These are phyloP conservation scores for Tetrapisispora fleetii DNA, from an alignment of 805 yeast genomes.

Conservation along the genomic window DNA sequence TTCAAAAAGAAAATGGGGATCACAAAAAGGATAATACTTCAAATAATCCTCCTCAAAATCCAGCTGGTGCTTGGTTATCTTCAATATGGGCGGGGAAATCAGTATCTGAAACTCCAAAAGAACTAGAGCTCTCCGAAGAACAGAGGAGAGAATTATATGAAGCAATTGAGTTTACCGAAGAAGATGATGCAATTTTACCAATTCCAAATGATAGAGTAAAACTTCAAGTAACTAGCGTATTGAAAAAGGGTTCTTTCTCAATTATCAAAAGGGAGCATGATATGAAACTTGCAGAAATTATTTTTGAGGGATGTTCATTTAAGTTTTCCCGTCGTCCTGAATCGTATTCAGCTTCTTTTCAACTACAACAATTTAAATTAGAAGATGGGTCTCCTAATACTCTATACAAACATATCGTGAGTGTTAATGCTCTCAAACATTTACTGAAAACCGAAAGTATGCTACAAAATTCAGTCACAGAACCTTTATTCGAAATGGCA, in stretches of 20 bases:
- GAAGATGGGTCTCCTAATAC: slow-evolving; percentile 79
- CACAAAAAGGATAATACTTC: slow-evolving; percentile 2
- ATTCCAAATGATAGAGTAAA: slow-evolving; percentile 65
- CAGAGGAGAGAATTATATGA: slow-evolving; percentile 84
- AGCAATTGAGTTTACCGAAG: slow-evolving; percentile 85
- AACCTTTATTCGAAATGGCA: slow-evolving; percentile 69
- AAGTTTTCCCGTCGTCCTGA: slow-evolving; percentile 69
- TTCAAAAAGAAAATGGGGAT: slow-evolving; percentile 28
- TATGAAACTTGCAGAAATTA: slow-evolving; percentile 57
- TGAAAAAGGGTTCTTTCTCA: slow-evolving; percentile 69
- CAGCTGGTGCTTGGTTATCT: slow-evolving; percentile 42
- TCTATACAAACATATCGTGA: slow-evolving; percentile 77
- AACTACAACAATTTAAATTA: slow-evolving; percentile 70
- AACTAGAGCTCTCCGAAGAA: slow-evolving; percentile 62
- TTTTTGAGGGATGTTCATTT: slow-evolving; percentile 73
- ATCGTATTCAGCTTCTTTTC: slow-evolving; percentile 62
- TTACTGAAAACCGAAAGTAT: slow-evolving; percentile 18
- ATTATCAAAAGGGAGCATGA: slow-evolving; percentile 32
- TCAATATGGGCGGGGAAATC: slow-evolving; percentile 51
- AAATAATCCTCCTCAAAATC: background rate
- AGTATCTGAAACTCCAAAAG: slow-evolving; percentile 25
- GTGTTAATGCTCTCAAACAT: slow-evolving; percentile 53
- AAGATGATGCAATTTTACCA: slow-evolving; percentile 36
- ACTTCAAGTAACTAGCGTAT: slow-evolving; percentile 55
- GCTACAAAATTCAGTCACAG: background rate